These are phyloP conservation scores for Arthroderma uncinatum DNA, from an alignment of 2,329 filamentous ascomycete species.

Conservation along the genomic window DNA sequence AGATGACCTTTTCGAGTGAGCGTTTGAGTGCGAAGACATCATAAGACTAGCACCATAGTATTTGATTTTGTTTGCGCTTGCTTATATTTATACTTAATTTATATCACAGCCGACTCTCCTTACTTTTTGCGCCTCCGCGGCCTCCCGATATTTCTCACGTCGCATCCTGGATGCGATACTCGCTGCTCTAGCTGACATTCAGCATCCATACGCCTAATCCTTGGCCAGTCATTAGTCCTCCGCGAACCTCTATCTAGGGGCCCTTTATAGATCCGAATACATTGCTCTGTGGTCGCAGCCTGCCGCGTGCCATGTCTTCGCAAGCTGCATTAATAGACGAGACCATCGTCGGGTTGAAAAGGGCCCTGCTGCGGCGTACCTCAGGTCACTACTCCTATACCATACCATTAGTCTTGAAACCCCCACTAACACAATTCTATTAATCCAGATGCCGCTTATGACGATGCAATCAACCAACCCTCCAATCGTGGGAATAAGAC, in stretches of 20 bases:
- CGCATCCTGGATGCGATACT: too few relatives aligned
- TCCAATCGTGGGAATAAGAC: conserved; percentile 53
- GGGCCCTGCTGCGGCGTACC: conserved; percentile 39
- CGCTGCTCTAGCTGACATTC: not conserved
- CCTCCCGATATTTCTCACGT: too few relatives aligned
- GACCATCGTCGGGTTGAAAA: conserved; percentile 46
- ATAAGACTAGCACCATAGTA: too few relatives aligned
- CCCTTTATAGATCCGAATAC: not conserved
- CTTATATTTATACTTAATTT: too few relatives aligned
- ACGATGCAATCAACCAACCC: conserved; percentile 43
- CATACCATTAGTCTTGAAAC: not conserved
- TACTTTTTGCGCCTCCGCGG: too few relatives aligned
- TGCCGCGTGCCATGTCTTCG: conserved; percentile 27
- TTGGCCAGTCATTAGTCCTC: not conserved
- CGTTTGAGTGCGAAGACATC: too few relatives aligned
- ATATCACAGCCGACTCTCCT: too few relatives aligned
- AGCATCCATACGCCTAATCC: too few relatives aligned
- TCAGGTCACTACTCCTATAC: conserved; percentile 27
- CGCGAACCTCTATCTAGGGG: not conserved
- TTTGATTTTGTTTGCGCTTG: too few relatives aligned
- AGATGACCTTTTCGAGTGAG: too few relatives aligned
- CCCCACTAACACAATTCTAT: not conserved
- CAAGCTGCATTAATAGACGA: conserved; percentile 40
- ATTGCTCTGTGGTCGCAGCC: not conserved
- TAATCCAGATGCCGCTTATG: conserved; percentile 31